Percentiles rank a stretch among this genome's conserved stretches.
These are phyloP conservation scores for Eremochloa ophiuroides DNA, from an alignment of 176 grass and related monocot genomes.

Conservation along the genomic window DNA sequence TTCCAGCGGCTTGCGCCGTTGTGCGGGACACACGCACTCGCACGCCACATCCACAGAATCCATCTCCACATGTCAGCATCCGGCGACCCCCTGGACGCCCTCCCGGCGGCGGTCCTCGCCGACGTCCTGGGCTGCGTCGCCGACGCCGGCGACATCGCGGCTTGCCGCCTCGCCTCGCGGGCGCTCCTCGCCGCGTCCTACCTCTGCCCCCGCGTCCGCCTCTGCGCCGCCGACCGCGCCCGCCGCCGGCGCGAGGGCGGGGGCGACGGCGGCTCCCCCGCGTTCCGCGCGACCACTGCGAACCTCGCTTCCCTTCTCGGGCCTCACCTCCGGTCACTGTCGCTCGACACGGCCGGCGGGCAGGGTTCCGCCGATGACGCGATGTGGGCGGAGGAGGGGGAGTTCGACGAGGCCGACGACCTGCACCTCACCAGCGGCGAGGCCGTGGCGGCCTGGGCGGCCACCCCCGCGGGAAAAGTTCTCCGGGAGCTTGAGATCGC, in stretches of 20 bases:
- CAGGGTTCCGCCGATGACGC: slow-evolving; percentile 2
- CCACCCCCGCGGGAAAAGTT: slow-evolving; percentile 18
- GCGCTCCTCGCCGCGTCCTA: slow-evolving; percentile 25
- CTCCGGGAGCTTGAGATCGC: slow-evolving; percentile 45
- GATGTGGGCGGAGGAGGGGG: slow-evolving; percentile 40
- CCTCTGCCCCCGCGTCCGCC: slow-evolving; percentile 33
- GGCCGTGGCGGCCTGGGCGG: slow-evolving; percentile 44
- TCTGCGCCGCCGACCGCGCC: slow-evolving; percentile 29
- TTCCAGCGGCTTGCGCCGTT: not conserved
- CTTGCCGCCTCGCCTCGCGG: slow-evolving; percentile 60
- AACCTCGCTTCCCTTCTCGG: slow-evolving; percentile 47
- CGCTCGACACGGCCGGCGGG: slow-evolving; percentile 41
- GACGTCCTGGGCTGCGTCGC: slow-evolving; percentile 43
- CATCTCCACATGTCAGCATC: slow-evolving; percentile 12
- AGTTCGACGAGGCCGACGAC: slow-evolving; percentile 55
- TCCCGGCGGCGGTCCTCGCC: slow-evolving; percentile 40
- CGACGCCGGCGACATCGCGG: slow-evolving; percentile 44
- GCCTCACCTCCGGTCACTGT: slow-evolving; percentile 32
- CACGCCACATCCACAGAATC: not conserved
- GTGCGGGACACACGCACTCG: not conserved
- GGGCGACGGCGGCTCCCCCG: not conserved
- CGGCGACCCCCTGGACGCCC: slow-evolving; percentile 31
- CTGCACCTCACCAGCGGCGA: slow-evolving; percentile 54
- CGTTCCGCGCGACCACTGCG: slow-evolving; percentile 35
- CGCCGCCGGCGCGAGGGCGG: slow-evolving; percentile 27